Base-by-base conservation (phyloP, 768 basidiomycete species). In the Hygrophorus russula region DNA sequence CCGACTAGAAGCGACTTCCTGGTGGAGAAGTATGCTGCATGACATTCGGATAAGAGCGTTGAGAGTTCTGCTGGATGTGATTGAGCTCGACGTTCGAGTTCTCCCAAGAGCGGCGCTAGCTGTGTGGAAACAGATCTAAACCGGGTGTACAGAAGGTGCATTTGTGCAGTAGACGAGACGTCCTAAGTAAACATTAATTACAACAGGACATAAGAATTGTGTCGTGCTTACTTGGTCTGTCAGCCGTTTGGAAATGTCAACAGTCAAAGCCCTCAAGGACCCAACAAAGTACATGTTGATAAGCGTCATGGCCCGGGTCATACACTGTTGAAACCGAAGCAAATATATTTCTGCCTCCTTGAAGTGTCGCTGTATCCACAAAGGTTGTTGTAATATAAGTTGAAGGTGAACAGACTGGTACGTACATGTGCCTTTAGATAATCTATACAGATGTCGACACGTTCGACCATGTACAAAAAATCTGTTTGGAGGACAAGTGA, bases 251-350 rank as follows among this genome's bases (percentile, higher is more conserved):
- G 74, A 73, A 15, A 94, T 74, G 52, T 98, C 94, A 3, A 74
- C 64, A 1, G 84, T 78, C 9, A 96, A 70, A 0, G 83, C 79
- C 32, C 83, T 73, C 5, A 98, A 67, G 6, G 86, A 83, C 4
- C 82, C 83, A 5, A 94, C 80, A 54, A 96, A 97, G 63, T 85
- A 92, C 80, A 98, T 93, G 62, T 88, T 94, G 66, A 98, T 89
- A 35, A 99, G 73, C 0, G 93, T 98, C 94, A 98, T 97, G 8
- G 90, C 86, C 19, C 96, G 79, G 0, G 91, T 96, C 76, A 98
- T 84, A 59, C 96, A 99, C 61, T 99, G 96, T 55, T 96, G 94
- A 62, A 93, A 98, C 17, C 96, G 80, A 24, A 99, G 72, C n/a
- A 96, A 68, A 59, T 96, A 97, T 14, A 99, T 68, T 53, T 97